Base-by-base conservation (phyloP, 2,329 filamentous ascomycete species). In the Stemphylium lycopersici region DNA sequence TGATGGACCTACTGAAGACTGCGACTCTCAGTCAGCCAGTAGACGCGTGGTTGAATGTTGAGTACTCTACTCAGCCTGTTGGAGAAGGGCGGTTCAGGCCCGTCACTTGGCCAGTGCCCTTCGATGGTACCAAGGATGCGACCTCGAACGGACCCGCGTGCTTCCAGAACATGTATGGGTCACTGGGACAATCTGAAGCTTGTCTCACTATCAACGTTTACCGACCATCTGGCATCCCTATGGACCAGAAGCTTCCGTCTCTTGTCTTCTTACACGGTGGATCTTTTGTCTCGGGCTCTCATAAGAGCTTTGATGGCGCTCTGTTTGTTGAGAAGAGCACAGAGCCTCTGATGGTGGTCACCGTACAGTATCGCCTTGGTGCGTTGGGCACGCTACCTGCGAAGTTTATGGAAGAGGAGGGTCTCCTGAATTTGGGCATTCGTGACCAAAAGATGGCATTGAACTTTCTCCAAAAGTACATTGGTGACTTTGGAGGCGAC, bases 11-110 rank as follows among this genome's bases (percentile, higher is more conserved):
- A 15, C 72, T 64, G 39, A 56, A 61, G 36, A 75, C 72, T 16
- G 58, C 64, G 20, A 55, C 57, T 0, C 67, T 80, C 2, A 66
- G 72, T 7, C 57, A 57, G 2, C 54, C 72, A 0, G 75, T 81
- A 1, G 77, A 82, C 56, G 79, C 80, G 0, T 82, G 79, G 80
- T 66, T 82, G 5, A 78, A 79, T 2, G 75, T 82, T 29, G 77
- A 80, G 59, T 82, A 80, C 43, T 74, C 80, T 0, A 79, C 78
- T 0, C 73, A 73, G 49, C 71, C 71, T 26, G 60, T 75, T 1
- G 78, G 76, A 4, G 66, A 76, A 3, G 56, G 66, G 12, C 77
- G 80, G 6, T 81, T 82, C 50, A 67, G 63, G 11, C 70, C 77
- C 0, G 69, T 79, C 16, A 67, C 72, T 18, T 78, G 73, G 74